A percentile compares a stretch with the other conserved stretches of the same genome.
Evolutionary conservation across 2,329 filamentous ascomycete species (phyloP).

Genomic region (Claviceps humidiphila): DNA sequence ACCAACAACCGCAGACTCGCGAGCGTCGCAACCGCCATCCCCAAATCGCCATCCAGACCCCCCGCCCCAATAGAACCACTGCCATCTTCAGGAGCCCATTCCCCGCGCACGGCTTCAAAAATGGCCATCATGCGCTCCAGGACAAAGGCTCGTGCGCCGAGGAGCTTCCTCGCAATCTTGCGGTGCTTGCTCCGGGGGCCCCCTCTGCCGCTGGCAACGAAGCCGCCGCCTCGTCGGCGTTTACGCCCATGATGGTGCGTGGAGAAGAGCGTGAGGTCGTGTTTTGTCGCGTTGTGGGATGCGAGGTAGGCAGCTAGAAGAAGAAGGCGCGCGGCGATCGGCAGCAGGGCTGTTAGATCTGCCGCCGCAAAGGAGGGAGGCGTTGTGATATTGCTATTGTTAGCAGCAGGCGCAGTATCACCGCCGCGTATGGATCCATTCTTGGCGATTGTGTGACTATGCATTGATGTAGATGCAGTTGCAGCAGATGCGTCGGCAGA

Average conservation of each 20-base stretch:
- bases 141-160: constrained; percentile 65
- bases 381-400: neutral
- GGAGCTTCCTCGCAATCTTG: constrained; percentile 63
- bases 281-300: constrained; percentile 63
- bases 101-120: constrained; percentile 50
- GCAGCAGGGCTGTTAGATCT: constrained; percentile 46
- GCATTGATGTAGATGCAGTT: neutral
- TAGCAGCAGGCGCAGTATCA: neutral
- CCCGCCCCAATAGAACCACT: constrained; percentile 10
- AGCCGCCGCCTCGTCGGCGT: constrained; percentile 35
- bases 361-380: constrained; percentile 10
- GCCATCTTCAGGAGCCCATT: constrained; percentile 31
- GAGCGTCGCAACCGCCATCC: constrained; percentile 57
- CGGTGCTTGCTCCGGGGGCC: constrained; percentile 38
- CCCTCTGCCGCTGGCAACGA: constrained; percentile 17
- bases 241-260: constrained; percentile 46
- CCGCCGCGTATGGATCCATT: neutral
- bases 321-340: constrained; percentile 59
- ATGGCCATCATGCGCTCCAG: constrained; percentile 70
- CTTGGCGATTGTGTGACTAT: neutral
- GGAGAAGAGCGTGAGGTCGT: constrained; percentile 64
- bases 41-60: constrained; percentile 40
- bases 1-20: constrained; percentile 57
- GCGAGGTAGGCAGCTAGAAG: constrained; percentile 69
- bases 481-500: neutral